phyloP scores from a whole-genome alignment of 2,329 filamentous ascomycete genomes.

The Mycosphaerella arachidis region DNA sequence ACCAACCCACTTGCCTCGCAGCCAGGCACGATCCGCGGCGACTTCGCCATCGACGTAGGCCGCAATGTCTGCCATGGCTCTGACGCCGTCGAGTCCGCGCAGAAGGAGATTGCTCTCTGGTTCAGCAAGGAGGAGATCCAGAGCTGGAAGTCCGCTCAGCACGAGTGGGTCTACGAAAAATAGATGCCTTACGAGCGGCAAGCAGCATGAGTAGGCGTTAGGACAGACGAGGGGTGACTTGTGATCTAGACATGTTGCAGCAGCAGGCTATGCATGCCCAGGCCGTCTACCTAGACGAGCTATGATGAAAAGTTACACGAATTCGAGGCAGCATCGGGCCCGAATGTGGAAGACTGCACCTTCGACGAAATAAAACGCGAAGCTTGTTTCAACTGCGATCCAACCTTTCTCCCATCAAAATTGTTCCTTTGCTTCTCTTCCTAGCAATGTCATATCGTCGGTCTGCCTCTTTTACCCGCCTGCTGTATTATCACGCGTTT shows the following conservation, averaged over 20 bases:
- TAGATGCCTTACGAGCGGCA: constrained; percentile 22
- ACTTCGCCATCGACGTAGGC: constrained; percentile 83
- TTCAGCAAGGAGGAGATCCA: constrained; percentile 86
- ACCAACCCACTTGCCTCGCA: constrained; percentile 95
- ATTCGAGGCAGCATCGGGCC: not conserved
- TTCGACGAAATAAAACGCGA: not conserved
- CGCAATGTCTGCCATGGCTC: constrained; percentile 99
- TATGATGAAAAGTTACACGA: not conserved
- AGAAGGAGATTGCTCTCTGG: constrained; percentile 99
- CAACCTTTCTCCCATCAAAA: not conserved
- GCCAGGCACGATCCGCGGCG: constrained; percentile 97
- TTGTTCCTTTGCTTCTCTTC: not conserved
- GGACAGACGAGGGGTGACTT: not conserved
- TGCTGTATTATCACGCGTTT: not conserved
- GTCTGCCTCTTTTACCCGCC: not conserved
- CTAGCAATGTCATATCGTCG: not conserved
- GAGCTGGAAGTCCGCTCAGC: constrained; percentile 76
- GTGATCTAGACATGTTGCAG: not conserved
- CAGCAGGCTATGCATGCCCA: not conserved
- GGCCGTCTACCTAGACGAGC: not conserved
- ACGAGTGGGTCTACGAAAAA: constrained; percentile 98
- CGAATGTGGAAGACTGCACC: not conserved
- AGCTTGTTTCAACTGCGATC: not conserved
- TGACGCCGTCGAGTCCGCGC: constrained; percentile 95
- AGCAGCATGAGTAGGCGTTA: not conserved